Evolutionary conservation across 208 protist genomes (phyloP).

Genomic region (Acanthamoeba triangularis): DNA sequence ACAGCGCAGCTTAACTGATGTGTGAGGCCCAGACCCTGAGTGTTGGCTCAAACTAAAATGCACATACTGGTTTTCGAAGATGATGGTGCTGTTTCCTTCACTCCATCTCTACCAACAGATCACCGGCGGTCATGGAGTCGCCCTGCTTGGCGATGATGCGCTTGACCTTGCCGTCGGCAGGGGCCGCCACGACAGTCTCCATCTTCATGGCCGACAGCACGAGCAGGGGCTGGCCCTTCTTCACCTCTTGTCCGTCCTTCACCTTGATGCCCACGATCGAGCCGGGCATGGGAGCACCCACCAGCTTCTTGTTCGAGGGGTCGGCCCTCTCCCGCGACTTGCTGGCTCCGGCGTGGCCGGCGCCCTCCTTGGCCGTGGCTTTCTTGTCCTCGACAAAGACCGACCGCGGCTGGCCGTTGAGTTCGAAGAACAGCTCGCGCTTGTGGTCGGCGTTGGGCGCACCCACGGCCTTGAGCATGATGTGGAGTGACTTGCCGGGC

Average conservation of each 20-base stretch:
- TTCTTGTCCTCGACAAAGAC: constrained; percentile 87
- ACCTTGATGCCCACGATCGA: constrained; percentile 94
- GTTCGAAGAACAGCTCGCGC: constrained; percentile 89
- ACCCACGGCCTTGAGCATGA: constrained; percentile 83
- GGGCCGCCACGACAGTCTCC: constrained; percentile 87
- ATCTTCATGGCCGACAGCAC: constrained; percentile 98
- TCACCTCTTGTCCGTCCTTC: constrained; percentile 92
- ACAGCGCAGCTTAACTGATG: background rate
- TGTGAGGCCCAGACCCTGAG: too few relatives aligned
- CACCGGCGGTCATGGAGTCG: constrained; percentile 64
- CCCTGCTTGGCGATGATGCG: constrained; percentile 60
- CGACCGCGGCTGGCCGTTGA: constrained; percentile 89
- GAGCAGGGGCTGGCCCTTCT: constrained; percentile 93
- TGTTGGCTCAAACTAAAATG: too few relatives aligned
- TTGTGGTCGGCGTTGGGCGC: constrained; percentile 73
- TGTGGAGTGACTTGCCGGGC: constrained; percentile 87
- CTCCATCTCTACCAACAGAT: constrained; percentile 67
- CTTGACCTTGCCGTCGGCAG: constrained; percentile 61
- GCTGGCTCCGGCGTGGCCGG: background rate
- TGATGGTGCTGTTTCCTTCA: background rate
- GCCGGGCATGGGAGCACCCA: constrained; percentile 95
- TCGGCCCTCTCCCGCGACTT: constrained; percentile 35
- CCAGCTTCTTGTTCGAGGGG: constrained; percentile 33
- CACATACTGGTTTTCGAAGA: too few relatives aligned
- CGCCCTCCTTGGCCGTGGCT: constrained; percentile 4